Base-by-base conservation (phyloP, 345 rosid species). In the Atalantia buxifolia region DNA sequence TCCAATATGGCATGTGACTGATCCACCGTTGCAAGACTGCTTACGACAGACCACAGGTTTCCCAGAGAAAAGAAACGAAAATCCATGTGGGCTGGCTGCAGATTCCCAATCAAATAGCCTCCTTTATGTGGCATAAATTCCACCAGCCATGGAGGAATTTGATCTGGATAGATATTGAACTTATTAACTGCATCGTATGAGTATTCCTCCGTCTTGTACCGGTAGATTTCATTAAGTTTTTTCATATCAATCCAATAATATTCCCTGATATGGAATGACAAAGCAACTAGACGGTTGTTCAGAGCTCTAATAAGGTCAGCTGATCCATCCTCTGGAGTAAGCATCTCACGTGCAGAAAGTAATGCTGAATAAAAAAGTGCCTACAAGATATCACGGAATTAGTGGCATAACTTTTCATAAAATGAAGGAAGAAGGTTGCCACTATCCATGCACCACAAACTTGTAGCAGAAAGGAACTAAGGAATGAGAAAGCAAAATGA, bases 1-100 rank as follows among this genome's bases (percentile, higher is more conserved):
- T 94, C 96, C 79, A 93, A 83, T 82, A 94, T 94, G 28, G 97
- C 96, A 69, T 94, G 93, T n/a, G 97, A 92, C 80, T 93, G 97
- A 33, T 93, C 90, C 60, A 72, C 35, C 9, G 94, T 87, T 53
- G 96, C 92, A 59, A 92, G 93, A 76, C 93, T 82, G 77, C 97
- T 83, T 9, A 90, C 86, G 70, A 94, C 77, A 35, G 97, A 90
- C 98, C 97, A 94, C 36, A 94, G 83, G 71, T 94, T 94, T 72
- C 98, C 97, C 60, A 94, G 89, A 71, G 98, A 86, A 85, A 94
- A 94, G 89, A 94, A 91, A 75, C 96, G 91, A 86, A 94, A 94
- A 80, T 94, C 97, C 98, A 94, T 94, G 84, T 92, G 97, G 48
- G 97, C 98, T 0, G 98, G 98, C 83, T 94, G 98, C 86, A 92